Percentiles rank a stretch among this genome's conserved stretches.
Conservation (phyloP, 305 asterid genomes). For the Euphrasia arctica region DNA sequence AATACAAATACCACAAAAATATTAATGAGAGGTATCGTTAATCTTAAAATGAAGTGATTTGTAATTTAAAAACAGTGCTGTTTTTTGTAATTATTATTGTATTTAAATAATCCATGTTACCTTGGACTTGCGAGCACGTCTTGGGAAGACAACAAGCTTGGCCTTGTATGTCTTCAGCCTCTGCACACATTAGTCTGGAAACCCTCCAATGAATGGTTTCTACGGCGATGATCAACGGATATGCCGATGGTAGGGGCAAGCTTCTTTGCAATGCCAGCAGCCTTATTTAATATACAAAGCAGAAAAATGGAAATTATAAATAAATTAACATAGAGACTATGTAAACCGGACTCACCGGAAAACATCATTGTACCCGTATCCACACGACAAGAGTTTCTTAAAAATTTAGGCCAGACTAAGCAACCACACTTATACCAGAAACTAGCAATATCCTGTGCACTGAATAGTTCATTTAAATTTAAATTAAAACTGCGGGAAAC, state of each 20-base stretch:
- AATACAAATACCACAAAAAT: no score
- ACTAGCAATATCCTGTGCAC: no score
- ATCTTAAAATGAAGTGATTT: no score
- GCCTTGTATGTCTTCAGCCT: slow-evolving; percentile 74
- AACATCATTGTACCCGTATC: no score
- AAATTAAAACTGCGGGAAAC: no score
- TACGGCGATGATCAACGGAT: slow-evolving; percentile 67
- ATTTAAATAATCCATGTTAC: slow-evolving; percentile 22
- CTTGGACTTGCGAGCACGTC: slow-evolving; percentile 53
- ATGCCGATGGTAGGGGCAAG: slow-evolving; percentile 72
- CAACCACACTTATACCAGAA: no score
- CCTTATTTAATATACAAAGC: slow-evolving; percentile 32
- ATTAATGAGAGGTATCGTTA: no score
- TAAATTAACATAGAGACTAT: not conserved
- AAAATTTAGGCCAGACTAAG: no score
- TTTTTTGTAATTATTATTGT: not conserved
- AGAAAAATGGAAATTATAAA: not conserved
- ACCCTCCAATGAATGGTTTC: slow-evolving; percentile 65
- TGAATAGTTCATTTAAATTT: no score
- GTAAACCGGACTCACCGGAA: no score
- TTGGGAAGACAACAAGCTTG: slow-evolving; percentile 77
- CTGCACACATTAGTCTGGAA: slow-evolving; percentile 54
- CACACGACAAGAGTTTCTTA: no score
- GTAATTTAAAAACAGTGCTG: no score
- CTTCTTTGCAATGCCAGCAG: slow-evolving; percentile 67